A percentile compares a stretch with the other conserved stretches of the same genome.
Conservation (phyloP, 2,329 filamentous ascomycete genomes). For the Pseudocercospora musae region DNA sequence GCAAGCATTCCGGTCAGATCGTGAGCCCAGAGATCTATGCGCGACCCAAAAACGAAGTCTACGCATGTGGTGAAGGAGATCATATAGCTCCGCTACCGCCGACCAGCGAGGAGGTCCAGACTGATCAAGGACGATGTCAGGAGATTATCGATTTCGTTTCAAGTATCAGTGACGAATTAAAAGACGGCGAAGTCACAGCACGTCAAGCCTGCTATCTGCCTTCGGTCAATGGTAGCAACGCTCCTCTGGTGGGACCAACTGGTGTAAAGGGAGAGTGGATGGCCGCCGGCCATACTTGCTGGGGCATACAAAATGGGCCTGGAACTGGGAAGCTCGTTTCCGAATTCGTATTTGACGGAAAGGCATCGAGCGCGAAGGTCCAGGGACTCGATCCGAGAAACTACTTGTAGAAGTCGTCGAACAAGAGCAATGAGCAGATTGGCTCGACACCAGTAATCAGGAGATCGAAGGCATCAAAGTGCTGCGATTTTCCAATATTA, state of each 20-base stretch:
- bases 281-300: constrained; percentile 90
- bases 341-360: constrained; percentile 48
- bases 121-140: constrained; percentile 73
- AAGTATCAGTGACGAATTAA: constrained; percentile 51
- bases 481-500: not conserved
- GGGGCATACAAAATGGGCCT: constrained; percentile 96
- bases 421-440: not conserved
- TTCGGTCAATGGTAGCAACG: constrained; percentile 56
- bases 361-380: constrained; percentile 42
- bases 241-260: constrained; percentile 78
- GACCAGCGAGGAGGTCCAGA: constrained; percentile 69
- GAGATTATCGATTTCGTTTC: constrained; percentile 78
- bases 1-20: constrained; percentile 52
- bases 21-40: constrained; percentile 93
- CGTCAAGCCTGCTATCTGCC: constrained; percentile 94
- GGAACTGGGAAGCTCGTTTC: constrained; percentile 59
- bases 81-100: constrained; percentile 68
- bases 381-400: constrained; percentile 41
- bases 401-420: constrained; percentile 10
- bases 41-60: constrained; percentile 81
- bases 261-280: constrained; percentile 71
- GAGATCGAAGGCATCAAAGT: not conserved
- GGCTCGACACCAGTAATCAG: not conserved
- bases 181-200: constrained; percentile 57
- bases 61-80: constrained; percentile 92